Percentiles rank a stretch among this genome's conserved stretches.
These are phyloP conservation scores for Pseudogymnoascus sp. DNA, from an alignment of 2,329 filamentous ascomycete species.

Conservation along the genomic window DNA sequence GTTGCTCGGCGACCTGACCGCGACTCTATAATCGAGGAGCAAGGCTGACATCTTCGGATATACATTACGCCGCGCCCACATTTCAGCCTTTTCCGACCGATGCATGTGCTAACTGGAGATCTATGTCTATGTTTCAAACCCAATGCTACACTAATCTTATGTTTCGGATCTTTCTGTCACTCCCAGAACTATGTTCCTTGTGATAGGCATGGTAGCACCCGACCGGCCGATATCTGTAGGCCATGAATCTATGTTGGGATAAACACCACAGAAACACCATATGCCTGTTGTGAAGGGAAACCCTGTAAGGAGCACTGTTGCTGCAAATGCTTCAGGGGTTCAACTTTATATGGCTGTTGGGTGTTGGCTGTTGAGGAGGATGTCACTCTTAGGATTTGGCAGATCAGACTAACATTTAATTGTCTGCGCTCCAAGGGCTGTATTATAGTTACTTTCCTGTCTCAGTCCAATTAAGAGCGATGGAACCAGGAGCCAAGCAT, in stretches of 20 bases:
- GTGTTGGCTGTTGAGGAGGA: neutral
- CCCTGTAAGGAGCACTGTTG: neutral
- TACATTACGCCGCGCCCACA: slow-evolving; percentile 6
- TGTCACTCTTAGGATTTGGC: neutral
- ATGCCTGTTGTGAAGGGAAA: neutral
- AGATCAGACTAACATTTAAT: neutral
- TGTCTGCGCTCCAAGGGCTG: neutral
- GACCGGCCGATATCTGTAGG: neutral
- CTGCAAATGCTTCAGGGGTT: neutral
- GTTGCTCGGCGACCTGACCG: slow-evolving; percentile 6
- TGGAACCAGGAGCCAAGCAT: neutral
- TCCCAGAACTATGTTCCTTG: neutral
- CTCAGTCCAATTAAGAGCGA: neutral
- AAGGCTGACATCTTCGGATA: slow-evolving; percentile 4
- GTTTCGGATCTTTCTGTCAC: neutral
- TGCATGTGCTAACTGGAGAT: neutral
- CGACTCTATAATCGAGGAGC: slow-evolving; percentile 6
- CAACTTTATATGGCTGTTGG: neutral
- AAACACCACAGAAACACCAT: neutral
- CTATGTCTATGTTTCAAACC: neutral
- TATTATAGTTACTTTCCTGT: neutral
- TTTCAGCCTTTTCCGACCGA: slow-evolving; percentile 8
- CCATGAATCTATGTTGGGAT: neutral
- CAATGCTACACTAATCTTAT: neutral
- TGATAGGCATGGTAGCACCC: neutral